These are phyloP conservation scores for Spiromastix sp. DNA, from an alignment of 2,329 filamentous ascomycete genomes.

Conservation along the genomic window DNA sequence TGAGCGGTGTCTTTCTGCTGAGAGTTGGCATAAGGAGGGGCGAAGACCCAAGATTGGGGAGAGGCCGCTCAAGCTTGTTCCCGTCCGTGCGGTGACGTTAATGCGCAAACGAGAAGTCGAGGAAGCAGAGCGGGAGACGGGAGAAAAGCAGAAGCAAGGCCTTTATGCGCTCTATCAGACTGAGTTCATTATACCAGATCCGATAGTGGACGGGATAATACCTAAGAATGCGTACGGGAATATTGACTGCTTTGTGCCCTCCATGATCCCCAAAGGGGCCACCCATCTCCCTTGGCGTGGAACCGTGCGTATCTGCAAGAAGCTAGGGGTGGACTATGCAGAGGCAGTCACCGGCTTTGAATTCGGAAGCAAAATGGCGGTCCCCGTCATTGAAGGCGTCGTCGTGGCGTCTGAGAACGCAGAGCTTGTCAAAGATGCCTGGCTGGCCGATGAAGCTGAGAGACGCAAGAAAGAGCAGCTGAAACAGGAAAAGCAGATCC, in stretches of 20 bases:
- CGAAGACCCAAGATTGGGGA: constrained; percentile 61
- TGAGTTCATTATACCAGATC: constrained; percentile 86
- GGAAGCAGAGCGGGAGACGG: constrained; percentile 67
- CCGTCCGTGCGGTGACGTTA: constrained; percentile 81
- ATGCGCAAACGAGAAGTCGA: constrained; percentile 82
- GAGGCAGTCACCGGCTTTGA: constrained; percentile 96
- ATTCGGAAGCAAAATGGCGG: constrained; percentile 87
- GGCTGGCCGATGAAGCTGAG: constrained; percentile 67
- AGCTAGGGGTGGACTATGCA: constrained; percentile 75
- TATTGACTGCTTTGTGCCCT: constrained; percentile 87
- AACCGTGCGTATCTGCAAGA: constrained; percentile 69
- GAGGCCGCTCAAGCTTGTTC: constrained; percentile 72
- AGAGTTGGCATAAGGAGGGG: constrained; percentile 97
- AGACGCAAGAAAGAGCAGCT: constrained; percentile 68
- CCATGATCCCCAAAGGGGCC: constrained; percentile 81
- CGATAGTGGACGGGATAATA: constrained; percentile 74
- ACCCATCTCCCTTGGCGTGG: constrained; percentile 73
- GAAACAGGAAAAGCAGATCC: constrained; percentile 63
- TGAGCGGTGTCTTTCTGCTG: constrained; percentile 74
- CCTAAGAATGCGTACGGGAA: constrained; percentile 94
- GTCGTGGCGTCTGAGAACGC: constrained; percentile 77
- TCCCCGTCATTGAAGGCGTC: constrained; percentile 82
- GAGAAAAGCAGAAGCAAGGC: constrained; percentile 76
- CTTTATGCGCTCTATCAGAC: constrained; percentile 79
- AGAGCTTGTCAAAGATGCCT: constrained; percentile 63